Evolutionary conservation across 768 basidiomycete species (phyloP).

Genomic region (Tylopilus balloui): DNA sequence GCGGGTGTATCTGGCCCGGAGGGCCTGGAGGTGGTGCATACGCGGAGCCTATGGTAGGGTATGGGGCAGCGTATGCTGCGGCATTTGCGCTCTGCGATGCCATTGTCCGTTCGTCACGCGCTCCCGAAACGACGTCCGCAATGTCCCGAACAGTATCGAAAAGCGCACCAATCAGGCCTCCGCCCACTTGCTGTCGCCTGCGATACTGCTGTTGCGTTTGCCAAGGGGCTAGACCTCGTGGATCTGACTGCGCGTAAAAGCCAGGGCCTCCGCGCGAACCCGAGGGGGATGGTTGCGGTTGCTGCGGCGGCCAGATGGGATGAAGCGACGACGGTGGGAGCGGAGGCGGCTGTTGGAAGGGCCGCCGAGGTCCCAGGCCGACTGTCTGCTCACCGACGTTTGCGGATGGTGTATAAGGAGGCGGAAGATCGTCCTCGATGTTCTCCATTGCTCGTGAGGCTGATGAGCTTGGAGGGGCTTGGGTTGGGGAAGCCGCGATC

Average conservation of each 20-base stretch:
- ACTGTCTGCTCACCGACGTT: slow-evolving; percentile 60
- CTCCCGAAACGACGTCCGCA: slow-evolving; percentile 26
- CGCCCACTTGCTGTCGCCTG: slow-evolving; percentile 13
- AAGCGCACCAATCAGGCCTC: slow-evolving; percentile 27
- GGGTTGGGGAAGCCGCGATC: neutral
- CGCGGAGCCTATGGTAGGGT: neutral
- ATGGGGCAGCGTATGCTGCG: slow-evolving; percentile 20
- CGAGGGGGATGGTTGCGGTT: neutral
- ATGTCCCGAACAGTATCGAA: slow-evolving; percentile 28
- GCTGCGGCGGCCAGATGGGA: neutral
- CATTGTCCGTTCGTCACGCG: slow-evolving; percentile 17
- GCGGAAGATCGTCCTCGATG: slow-evolving; percentile 57
- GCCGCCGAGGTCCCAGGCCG: slow-evolving; percentile 57
- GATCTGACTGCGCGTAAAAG: slow-evolving; percentile 11
- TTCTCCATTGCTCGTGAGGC: neutral
- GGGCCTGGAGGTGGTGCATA: slow-evolving; percentile 14
- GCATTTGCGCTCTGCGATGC: slow-evolving; percentile 14
- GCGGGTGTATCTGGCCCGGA: neutral
- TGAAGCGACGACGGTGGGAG: slow-evolving; percentile 3
- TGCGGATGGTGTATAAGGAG: slow-evolving; percentile 62
- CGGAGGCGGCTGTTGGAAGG: slow-evolving; percentile 48
- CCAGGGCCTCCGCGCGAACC: too few species aligned
- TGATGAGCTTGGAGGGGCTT: neutral
- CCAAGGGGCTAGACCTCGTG: slow-evolving; percentile 20
- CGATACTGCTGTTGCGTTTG: slow-evolving; percentile 18